Evolutionary conservation across 192 early-diverging fungal genomes (phyloP).

Genomic region (Backusella australiensis): DNA sequence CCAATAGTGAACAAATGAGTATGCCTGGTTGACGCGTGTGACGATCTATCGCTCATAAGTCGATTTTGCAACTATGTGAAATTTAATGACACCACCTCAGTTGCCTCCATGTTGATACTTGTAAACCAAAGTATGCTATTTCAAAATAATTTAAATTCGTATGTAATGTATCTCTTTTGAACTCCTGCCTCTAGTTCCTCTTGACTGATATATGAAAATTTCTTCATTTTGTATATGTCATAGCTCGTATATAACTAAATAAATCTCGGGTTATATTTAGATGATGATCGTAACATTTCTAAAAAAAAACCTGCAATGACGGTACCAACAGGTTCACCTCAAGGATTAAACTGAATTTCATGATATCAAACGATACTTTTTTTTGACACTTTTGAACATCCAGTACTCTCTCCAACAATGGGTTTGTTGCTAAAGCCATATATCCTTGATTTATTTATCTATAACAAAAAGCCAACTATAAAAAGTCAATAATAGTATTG

Average conservation of each 20-base stretch:
- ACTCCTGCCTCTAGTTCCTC: no score
- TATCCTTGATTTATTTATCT: constrained; percentile 88
- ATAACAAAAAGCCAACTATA: not conserved
- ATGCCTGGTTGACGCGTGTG: constrained; percentile 78
- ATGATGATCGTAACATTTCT: constrained; percentile 12
- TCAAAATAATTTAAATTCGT: constrained; percentile 47
- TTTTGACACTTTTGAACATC: constrained; percentile 91
- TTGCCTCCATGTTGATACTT: no score
- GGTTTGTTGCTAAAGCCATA: constrained; percentile 94
- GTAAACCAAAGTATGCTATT: constrained; percentile 58
- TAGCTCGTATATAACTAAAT: constrained; percentile 50
- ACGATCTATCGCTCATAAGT: constrained; percentile 98
- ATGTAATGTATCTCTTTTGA: constrained; percentile 61
- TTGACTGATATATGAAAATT: constrained; percentile 90
- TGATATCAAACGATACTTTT: constrained; percentile 35
- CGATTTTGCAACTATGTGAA: constrained; percentile 81
- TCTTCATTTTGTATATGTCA: constrained; percentile 84
- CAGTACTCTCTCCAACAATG: constrained; percentile 90
- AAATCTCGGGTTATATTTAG: not conserved
- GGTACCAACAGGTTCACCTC: constrained; percentile 19
- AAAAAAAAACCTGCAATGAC: constrained; percentile 2
- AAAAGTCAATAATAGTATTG: no score
- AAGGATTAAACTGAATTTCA: constrained; percentile 86
- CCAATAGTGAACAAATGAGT: constrained; percentile 69
- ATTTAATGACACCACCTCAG: constrained; percentile 74